A percentile compares a stretch with the other conserved stretches of the same genome.
These are phyloP conservation scores for Pseudocercospora pini-densiflorae DNA, from an alignment of 2,329 filamentous ascomycete genomes.

Conservation along the genomic window DNA sequence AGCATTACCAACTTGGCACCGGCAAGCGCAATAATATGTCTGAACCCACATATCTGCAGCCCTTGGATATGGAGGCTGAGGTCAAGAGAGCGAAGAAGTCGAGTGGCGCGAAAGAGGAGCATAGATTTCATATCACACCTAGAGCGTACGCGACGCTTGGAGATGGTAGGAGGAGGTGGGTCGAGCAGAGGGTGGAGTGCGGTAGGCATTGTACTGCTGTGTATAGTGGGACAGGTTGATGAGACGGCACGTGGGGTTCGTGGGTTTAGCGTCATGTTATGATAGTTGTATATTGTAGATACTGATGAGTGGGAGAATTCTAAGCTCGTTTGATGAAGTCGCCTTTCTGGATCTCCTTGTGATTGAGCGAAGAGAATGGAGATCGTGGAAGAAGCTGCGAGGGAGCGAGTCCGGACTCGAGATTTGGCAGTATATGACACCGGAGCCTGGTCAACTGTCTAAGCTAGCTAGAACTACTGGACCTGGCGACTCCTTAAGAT, in stretches of 20 bases:
- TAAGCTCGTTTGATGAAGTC: neutral
- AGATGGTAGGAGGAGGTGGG: slow-evolving; percentile 67
- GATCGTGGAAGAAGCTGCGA: too few species aligned
- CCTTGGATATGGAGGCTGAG: slow-evolving; percentile 70
- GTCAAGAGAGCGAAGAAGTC: slow-evolving; percentile 63
- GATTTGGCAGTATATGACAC: too few species aligned
- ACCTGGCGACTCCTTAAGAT: too few species aligned
- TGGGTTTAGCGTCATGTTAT: neutral
- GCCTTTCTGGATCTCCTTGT: neutral
- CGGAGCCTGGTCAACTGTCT: too few species aligned
- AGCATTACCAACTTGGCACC: slow-evolving; percentile 89
- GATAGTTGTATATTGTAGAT: neutral
- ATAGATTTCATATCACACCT: slow-evolving; percentile 82
- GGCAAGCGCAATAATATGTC: slow-evolving; percentile 83
- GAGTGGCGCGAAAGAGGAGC: slow-evolving; percentile 64
- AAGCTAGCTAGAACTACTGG: too few species aligned
- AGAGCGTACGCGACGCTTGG: slow-evolving; percentile 70
- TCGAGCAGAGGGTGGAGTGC: slow-evolving; percentile 89
- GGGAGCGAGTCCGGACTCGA: too few species aligned
- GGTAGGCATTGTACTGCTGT: slow-evolving; percentile 81
- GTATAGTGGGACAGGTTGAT: slow-evolving; percentile 61
- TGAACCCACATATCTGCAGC: slow-evolving; percentile 76
- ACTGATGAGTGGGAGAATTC: neutral
- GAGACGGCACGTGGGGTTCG: too few species aligned
- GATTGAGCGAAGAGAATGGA: too few species aligned